Base-by-base conservation (phyloP, 768 basidiomycete species). In the Suillus ampliporus region DNA sequence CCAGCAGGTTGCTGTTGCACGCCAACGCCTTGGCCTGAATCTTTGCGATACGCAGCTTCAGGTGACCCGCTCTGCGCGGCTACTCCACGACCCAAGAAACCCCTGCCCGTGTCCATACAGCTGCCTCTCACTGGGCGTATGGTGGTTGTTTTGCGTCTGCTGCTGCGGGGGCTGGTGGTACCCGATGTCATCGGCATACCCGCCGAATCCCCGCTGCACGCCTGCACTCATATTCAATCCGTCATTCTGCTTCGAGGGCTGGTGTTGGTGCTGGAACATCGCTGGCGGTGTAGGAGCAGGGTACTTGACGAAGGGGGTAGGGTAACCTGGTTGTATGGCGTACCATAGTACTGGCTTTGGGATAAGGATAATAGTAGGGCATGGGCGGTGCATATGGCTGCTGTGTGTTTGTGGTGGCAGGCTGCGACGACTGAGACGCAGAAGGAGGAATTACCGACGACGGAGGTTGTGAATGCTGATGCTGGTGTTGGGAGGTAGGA, bases 271-370 rank as follows among this genome's bases (percentile, higher is more conserved):
- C 38, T 56, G 54, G 26, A 56, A 56, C 54, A 56, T 56, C 6
- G 54, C 54, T 17, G 89, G 88, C 17, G 89, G 88, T 10, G 86
- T 88, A 37, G 86, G 83, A 35, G 89, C 74, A 2, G 90, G 89
- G 70, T 92, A 92, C 76, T 92, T 90, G 72, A 88, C 86, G 71
- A 88, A 90, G 4, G 86, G 86, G 68, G 89, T 88, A 8, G 90
- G 88, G 13, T 84, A 84, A 15, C 79, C 80, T 71, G 89, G 63
- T 79, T 83, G 78, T 92, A 92, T 5, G 91, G 89, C 1, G 84
- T 78, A 53, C 89, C 87, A 65, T 91, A 92, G 75, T 87, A 91
- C 68, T 91, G 89, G 67, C 87, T 89, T 71, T 90, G 89, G 4
- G 86, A 73, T 89, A 91, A n/a, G 85, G 84, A 67, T 86, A 83